Evolutionary conservation across 257 asterid genomes (phyloP), one percentile per base, ranked within the genome.

Genomic region (Echites panduratus): DNA sequence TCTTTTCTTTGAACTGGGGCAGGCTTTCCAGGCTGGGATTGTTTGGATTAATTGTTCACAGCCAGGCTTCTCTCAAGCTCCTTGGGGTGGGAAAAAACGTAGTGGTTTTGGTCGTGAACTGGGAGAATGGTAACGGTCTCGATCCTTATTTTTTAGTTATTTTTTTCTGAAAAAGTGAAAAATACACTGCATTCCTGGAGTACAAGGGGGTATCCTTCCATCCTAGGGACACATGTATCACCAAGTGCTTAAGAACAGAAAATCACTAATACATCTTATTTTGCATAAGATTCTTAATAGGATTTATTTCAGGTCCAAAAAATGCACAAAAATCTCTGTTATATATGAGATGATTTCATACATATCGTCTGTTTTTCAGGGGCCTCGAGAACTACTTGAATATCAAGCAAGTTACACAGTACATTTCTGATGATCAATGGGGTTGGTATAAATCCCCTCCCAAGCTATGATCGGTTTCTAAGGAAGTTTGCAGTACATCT

Each of bases 81-180:
- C 99, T 19, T 94, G 97, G 97, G 99, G 99, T 68, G 99, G 99
- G 82, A 88, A 79, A 83, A 94, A 89, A 79, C 95, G 93, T 19
- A 94, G 99, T 77, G 99, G 97, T 52, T 94, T 91, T 82, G 99
- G 99, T 48, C 97, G 97, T 63, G 99, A 94, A 78, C 92, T 94
- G 66, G 98, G 99, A 45, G 97, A 91, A 82, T 82, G 97, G 99
- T 94, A 88, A 79, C 38, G 67, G 66, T 47, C 38, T 40, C 19
- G 4, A 41, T 41, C 45, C 45, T 41, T 41, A 7, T 7, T 41
- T 5, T 7, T 0, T 4, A 7, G 38, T 32, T 32, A 3, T 32
- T 32, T 32, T 32, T n/a, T n/a, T n/a, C n/a, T n/a, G n/a, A n/a
- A n/a, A 40, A 40, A 6, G 43, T 40, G 43, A 40, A 40, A 40